These are phyloP conservation scores for Podospora tetraspora DNA, from an alignment of 495 filamentous ascomycete species.

Conservation along the genomic window DNA sequence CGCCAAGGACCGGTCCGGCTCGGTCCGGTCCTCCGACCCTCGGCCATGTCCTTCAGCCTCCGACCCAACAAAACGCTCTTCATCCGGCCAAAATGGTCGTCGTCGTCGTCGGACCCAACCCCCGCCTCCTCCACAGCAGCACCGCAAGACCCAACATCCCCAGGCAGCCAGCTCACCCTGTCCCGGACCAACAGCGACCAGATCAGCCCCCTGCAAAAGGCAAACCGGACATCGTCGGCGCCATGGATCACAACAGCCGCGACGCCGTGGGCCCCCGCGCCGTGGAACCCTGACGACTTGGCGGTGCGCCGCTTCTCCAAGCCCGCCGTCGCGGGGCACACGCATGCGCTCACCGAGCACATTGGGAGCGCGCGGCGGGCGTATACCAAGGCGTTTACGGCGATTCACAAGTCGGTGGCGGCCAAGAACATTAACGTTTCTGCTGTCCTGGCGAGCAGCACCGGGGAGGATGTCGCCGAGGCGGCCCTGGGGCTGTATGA, in stretches of 20 bases:
- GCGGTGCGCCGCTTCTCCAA: slow-evolving; percentile 15
- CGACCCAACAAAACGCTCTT: slow-evolving; percentile 3
- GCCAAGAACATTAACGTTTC: slow-evolving; percentile 6
- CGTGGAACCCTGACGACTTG: slow-evolving; percentile 8
- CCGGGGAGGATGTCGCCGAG: slow-evolving; percentile 10
- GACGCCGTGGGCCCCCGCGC: not conserved
- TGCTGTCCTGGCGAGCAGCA: slow-evolving; percentile 1
- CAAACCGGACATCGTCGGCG: not conserved
- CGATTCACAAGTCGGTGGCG: slow-evolving; percentile 8
- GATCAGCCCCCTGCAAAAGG: not conserved
- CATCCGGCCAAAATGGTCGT: slow-evolving; percentile 1
- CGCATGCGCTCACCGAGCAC: slow-evolving; percentile 4
- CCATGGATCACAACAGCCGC: not conserved
- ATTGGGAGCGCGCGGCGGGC: slow-evolving; percentile 8
- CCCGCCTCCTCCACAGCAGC: not conserved
- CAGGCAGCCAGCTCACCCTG: not conserved
- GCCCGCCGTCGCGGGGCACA: slow-evolving; percentile 1
- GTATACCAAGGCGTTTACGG: slow-evolving; percentile 10
- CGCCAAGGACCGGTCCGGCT: not conserved
- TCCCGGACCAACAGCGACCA: not conserved
- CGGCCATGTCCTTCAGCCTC: slow-evolving; percentile 4
- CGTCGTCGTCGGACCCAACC: not conserved
- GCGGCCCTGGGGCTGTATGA: slow-evolving; percentile 11
- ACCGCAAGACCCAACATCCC: not conserved
- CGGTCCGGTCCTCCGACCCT: not conserved